A percentile compares a stretch with the other conserved stretches of the same genome.
phyloP scores from a whole-genome alignment of 1,139 yeast genomes.

The Saccharomyces hybrid region DNA sequence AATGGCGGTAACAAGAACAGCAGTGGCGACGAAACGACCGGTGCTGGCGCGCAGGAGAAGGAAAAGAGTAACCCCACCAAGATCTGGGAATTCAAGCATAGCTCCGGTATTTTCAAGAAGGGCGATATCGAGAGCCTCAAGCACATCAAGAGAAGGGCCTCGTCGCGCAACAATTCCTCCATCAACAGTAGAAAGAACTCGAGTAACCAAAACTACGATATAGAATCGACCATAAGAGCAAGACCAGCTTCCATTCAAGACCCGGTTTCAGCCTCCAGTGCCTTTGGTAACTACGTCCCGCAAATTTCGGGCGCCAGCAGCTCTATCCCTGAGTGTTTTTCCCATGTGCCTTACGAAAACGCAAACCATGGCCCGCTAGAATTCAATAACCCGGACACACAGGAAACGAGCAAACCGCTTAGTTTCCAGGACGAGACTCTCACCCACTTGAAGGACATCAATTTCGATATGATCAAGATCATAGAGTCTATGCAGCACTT shows the following conservation, averaged over 20 bases:
- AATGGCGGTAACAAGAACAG: constrained; percentile 5
- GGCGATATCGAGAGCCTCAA: constrained; percentile 55
- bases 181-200: constrained; percentile 8
- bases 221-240: neutral
- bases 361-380: neutral
- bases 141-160: constrained; percentile 53
- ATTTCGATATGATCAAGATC: constrained; percentile 3
- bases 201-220: neutral
- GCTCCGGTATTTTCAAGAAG: constrained; percentile 54
- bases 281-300: neutral
- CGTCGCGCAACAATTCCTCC: constrained; percentile 40
- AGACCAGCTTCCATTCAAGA: neutral
- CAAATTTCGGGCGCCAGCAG: neutral
- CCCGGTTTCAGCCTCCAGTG: neutral
- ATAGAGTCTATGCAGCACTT: constrained; percentile 1
- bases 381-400: neutral
- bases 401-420: neutral
- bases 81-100: constrained; percentile 66
- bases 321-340: neutral
- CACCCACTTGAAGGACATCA: constrained; percentile 1
- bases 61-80: constrained; percentile 25
- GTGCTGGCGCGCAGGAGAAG: neutral
- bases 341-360: neutral
- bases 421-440: neutral
- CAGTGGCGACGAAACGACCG: constrained; percentile 1